phyloP scores from a whole-genome alignment of 495 filamentous ascomycete genomes.

The Neurospora africana region DNA sequence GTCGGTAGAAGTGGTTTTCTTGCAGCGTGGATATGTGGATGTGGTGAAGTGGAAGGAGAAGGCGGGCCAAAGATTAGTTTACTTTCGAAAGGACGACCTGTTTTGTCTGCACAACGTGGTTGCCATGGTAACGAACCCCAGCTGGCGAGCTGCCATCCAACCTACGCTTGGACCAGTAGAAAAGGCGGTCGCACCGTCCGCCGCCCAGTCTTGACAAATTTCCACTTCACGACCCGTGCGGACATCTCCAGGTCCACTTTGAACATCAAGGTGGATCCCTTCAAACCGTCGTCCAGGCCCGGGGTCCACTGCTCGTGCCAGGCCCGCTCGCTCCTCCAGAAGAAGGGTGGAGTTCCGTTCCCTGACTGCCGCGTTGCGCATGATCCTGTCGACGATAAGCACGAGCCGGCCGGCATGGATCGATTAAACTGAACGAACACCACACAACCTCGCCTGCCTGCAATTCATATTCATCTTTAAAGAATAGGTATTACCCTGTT shows the following conservation, averaged over 20 bases:
- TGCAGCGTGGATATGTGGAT: background rate
- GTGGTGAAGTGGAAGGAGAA: constrained; percentile 8
- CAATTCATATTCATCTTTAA: background rate
- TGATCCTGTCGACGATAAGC: background rate
- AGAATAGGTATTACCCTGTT: background rate
- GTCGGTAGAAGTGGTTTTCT: background rate
- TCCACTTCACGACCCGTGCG: background rate
- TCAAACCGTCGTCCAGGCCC: background rate
- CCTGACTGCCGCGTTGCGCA: background rate
- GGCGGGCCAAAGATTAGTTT: background rate
- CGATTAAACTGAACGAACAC: background rate
- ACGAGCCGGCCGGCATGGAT: background rate
- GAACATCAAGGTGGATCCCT: background rate
- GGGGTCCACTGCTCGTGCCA: background rate
- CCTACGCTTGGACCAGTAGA: background rate
- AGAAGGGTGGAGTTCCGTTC: background rate
- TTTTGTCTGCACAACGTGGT: background rate
- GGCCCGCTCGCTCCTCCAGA: background rate
- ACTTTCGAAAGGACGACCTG: background rate
- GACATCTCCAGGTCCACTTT: background rate
- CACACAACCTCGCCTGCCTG: background rate
- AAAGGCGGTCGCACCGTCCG: background rate
- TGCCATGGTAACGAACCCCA: background rate
- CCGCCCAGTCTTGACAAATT: background rate
- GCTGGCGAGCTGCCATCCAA: background rate